A percentile compares a stretch with the other conserved stretches of the same genome.
These are phyloP conservation scores for Suillus sp. DNA, from an alignment of 768 basidiomycete species.

Conservation along the genomic window DNA sequence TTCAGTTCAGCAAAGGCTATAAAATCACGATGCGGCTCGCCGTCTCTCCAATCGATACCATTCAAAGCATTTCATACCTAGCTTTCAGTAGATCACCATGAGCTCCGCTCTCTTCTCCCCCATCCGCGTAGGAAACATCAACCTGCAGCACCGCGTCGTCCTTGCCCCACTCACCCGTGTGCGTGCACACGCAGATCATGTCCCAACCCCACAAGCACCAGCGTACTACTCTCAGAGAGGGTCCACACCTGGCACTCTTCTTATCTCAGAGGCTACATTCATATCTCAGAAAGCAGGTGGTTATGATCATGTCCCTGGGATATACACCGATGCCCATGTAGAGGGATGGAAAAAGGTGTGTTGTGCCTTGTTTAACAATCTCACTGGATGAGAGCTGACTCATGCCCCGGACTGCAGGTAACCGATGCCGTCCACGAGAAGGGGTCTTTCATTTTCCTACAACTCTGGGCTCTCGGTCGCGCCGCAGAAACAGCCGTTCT, in stretches of 20 bases:
- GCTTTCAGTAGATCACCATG: not conserved
- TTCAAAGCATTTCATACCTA: not conserved
- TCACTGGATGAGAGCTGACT: not conserved
- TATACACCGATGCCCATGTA: conserved; percentile 64
- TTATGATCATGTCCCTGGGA: conserved; percentile 54
- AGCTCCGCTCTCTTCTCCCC: conserved; percentile 45
- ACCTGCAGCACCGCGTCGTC: conserved; percentile 52
- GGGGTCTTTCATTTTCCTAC: conserved; percentile 48
- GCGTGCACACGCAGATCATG: conserved; percentile 40
- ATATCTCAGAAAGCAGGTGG: conserved; percentile 55
- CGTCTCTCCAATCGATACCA: not conserved
- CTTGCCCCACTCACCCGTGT: conserved; percentile 55
- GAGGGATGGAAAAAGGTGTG: conserved; percentile 49
- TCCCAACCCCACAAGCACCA: conserved; percentile 39
- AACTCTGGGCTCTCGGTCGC: conserved; percentile 58
- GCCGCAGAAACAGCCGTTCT: conserved; percentile 38
- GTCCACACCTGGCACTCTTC: conserved; percentile 49
- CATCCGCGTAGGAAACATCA: conserved; percentile 43
- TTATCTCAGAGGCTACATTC: conserved; percentile 59
- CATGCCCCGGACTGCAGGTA: conserved; percentile 38
- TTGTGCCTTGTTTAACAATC: not conserved
- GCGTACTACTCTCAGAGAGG: conserved; percentile 55
- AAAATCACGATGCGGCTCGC: not conserved
- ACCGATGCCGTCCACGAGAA: conserved; percentile 58
- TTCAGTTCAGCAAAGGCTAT: not conserved